Percentiles rank a stretch among this genome's conserved stretches.
Conservation (phyloP, 257 asterid species). For the Nicotiana noctiflora region DNA sequence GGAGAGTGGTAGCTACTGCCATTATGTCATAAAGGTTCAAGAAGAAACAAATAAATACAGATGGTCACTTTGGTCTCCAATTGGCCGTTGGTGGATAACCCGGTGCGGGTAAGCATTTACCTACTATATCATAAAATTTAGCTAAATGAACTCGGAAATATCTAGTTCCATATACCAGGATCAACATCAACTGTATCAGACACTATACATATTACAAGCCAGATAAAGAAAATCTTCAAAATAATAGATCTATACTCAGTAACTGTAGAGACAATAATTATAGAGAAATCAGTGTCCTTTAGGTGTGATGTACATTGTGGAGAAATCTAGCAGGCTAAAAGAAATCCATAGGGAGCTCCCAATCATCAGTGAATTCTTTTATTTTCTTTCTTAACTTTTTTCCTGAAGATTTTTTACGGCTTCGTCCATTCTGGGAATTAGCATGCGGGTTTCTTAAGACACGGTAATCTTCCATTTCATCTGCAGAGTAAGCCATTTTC, state of each 20-base stretch:
- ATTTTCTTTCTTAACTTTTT: constrained; percentile 19
- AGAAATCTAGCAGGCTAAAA: constrained; percentile 20
- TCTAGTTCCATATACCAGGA: background rate
- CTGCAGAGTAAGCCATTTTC: constrained; percentile 22
- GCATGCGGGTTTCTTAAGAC: background rate
- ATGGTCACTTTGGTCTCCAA: background rate
- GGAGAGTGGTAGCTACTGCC: background rate
- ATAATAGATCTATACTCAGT: background rate
- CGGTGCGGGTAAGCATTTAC: no score
- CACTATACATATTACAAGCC: background rate
- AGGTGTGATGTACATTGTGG: background rate
- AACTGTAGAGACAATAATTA: background rate
- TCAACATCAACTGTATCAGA: background rate
- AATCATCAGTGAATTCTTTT: constrained; percentile 31
- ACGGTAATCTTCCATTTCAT: constrained; percentile 24
- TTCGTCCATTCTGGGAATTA: constrained; percentile 9
- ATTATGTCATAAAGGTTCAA: background rate
- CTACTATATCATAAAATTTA: background rate
- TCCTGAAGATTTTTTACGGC: constrained; percentile 14
- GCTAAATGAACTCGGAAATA: background rate
- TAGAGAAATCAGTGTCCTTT: background rate
- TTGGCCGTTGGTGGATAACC: no score
- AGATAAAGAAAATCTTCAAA: background rate
- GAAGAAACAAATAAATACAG: background rate
- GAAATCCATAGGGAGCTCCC: constrained; percentile 69